Evolutionary conservation across 2,329 filamentous ascomycete species (phyloP), one percentile per base, ranked within the genome.

Genomic region (Colletotrichum phormii): DNA sequence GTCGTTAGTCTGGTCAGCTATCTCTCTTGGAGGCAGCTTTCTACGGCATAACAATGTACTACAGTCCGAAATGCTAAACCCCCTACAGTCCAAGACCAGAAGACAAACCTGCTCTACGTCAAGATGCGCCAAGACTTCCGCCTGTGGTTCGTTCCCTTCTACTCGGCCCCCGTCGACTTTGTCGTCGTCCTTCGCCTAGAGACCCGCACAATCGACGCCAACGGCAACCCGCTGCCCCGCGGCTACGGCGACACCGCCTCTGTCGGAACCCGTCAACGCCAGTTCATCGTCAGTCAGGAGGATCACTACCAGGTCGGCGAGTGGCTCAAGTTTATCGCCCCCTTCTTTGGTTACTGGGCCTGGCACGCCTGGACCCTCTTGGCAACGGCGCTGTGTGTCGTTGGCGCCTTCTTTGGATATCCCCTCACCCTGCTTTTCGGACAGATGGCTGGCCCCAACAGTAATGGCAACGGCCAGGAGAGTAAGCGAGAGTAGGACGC

Each of bases 261-360:
- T 18, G 63, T 75, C 49, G 77, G 71, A 9, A 82, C 77, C 26
- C 87, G 87, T 72, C 97, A 95, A 83, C 87, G 87, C 71, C 97
- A 95, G 83, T 93, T 92, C 79, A 95, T 97, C 75, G 81, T 86
- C 7, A 88, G 86, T 22, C 95, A 98, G 80, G 91, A 97, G 75
- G 95, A 98, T 79, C 83, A 95, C 8, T 97, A 97, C 78, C 94
- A 96, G 77, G 86, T 90, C 0, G 92, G 91, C 61, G 92, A 97
- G 76, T 92, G 92, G 74, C 84, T 96, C 73, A 92, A 92, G 77
- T 97, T 97, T 78, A 77, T 95, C 22, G 77, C 89, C 18, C 90
- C 92, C 12, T 87, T 89, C 0, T 82, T 92, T 0, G 90, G 89
- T 0, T 82, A 85, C 8, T 78, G 89, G 29, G 81, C 95, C 1